Percentiles rank a stretch among this genome's conserved stretches.
phyloP scores from a whole-genome alignment of 2,329 filamentous ascomycete species.

The Tothia fuscella region DNA sequence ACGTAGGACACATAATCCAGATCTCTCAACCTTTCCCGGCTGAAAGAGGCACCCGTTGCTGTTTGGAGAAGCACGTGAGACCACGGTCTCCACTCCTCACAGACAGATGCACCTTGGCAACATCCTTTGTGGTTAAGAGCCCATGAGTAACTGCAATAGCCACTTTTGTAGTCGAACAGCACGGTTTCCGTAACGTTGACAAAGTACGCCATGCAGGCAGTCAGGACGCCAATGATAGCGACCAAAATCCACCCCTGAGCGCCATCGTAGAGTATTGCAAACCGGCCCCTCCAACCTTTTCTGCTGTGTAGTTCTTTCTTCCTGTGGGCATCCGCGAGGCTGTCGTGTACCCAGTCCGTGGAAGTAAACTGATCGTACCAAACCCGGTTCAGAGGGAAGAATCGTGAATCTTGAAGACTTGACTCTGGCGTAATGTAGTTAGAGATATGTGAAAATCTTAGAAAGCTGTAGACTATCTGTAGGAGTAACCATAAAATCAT shows the following conservation, averaged over 20 bases:
- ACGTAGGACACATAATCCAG: constrained; percentile 71
- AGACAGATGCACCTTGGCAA: constrained; percentile 43
- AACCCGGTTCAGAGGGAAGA: constrained; percentile 62
- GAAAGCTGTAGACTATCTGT: too few species aligned
- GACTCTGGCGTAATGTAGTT: constrained; percentile 21
- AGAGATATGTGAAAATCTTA: too few species aligned
- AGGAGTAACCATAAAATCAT: too few species aligned
- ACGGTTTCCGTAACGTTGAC: constrained; percentile 79
- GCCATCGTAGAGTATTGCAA: constrained; percentile 68
- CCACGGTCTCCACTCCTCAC: constrained; percentile 52
- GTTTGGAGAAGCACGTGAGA: constrained; percentile 45
- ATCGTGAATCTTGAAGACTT: constrained; percentile 51
- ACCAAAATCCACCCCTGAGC: constrained; percentile 91
- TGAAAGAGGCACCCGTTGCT: constrained; percentile 32
- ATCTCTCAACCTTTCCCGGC: too few species aligned
- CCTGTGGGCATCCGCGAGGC: constrained; percentile 84
- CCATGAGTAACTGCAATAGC: constrained; percentile 64
- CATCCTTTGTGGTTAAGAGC: constrained; percentile 59
- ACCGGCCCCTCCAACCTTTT: constrained; percentile 72
- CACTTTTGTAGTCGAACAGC: constrained; percentile 84
- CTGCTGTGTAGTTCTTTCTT: constrained; percentile 70
- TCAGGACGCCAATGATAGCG: constrained; percentile 75
- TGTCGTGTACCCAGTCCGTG: constrained; percentile 97
- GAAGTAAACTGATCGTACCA: constrained; percentile 99
- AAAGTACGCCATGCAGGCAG: constrained; percentile 74